Evolutionary conservation across 257 asterid genomes (phyloP).

Genomic region (Solanum acaule): DNA sequence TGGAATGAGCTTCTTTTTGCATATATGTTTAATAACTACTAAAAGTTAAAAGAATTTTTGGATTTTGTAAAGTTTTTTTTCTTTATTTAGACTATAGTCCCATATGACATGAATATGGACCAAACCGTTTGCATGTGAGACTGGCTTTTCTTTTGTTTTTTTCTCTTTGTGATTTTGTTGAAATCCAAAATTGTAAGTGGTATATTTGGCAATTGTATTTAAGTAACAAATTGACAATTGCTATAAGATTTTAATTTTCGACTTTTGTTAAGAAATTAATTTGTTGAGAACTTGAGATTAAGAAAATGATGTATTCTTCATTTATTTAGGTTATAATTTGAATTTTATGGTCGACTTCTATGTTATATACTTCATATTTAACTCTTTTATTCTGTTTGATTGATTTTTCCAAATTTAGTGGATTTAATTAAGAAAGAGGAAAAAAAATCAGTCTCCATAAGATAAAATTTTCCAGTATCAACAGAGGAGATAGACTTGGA

Average conservation of each 20-base stretch:
- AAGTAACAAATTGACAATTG: background rate
- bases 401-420: background rate
- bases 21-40: slow-evolving; percentile 17
- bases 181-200: background rate
- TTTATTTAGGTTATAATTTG: background rate
- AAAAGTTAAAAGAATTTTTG: background rate
- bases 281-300: background rate
- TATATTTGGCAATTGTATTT: background rate
- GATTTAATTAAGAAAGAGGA: background rate
- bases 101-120: background rate
- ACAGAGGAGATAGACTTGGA: background rate
- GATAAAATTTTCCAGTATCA: background rate
- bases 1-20: slow-evolving; percentile 81
- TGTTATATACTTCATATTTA: background rate
- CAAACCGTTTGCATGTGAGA: background rate
- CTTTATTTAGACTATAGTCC: background rate
- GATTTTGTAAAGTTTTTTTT: background rate
- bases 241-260: background rate
- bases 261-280: background rate
- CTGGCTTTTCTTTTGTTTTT: background rate
- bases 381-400: background rate
- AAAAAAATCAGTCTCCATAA: background rate
- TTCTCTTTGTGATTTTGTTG: background rate
- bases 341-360: background rate
- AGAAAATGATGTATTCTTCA: background rate